These are phyloP conservation scores for Dipodascus geniculatus DNA, from an alignment of 805 yeast genomes.

Conservation along the genomic window DNA sequence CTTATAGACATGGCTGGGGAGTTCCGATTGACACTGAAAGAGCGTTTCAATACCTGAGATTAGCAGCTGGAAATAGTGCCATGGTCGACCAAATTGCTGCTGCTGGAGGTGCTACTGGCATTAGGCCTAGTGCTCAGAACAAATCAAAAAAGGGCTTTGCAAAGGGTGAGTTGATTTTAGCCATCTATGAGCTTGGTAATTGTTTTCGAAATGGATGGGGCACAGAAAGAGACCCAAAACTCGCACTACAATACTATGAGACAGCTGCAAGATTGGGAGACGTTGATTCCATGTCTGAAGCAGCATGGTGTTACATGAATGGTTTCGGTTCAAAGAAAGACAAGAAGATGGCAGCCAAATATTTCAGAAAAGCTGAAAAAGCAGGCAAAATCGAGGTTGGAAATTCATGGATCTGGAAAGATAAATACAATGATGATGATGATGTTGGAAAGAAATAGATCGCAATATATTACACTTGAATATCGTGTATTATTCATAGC, in stretches of 20 bases:
- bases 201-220: constrained; percentile 26
- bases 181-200: constrained; percentile 23
- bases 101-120: constrained; percentile 8
- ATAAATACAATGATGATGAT: constrained; percentile 14
- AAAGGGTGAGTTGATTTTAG: constrained; percentile 18
- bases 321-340: constrained; percentile 22
- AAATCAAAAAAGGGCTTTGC: constrained; percentile 7
- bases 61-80: constrained; percentile 19
- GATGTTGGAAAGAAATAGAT: neutral
- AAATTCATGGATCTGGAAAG: constrained; percentile 26
- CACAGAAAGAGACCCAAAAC: constrained; percentile 16
- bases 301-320: constrained; percentile 18
- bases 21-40: constrained; percentile 10
- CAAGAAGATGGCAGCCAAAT: constrained; percentile 24
- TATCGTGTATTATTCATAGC: too few relatives aligned
- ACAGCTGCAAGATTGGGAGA: constrained; percentile 24
- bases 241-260: constrained; percentile 21
- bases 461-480: too few relatives aligned
- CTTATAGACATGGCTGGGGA: constrained; percentile 26
- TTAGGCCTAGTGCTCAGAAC: constrained; percentile 10
- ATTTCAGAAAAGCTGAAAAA: constrained; percentile 21
- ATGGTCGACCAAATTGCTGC: constrained; percentile 11
- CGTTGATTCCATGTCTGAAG: constrained; percentile 22
- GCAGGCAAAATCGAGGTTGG: constrained; percentile 23
- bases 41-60: constrained; percentile 17